Evolutionary conservation across 2,329 filamentous ascomycete species (phyloP), one percentile per base, ranked within the genome.

Genomic region (Dichotomopilus funicola): DNA sequence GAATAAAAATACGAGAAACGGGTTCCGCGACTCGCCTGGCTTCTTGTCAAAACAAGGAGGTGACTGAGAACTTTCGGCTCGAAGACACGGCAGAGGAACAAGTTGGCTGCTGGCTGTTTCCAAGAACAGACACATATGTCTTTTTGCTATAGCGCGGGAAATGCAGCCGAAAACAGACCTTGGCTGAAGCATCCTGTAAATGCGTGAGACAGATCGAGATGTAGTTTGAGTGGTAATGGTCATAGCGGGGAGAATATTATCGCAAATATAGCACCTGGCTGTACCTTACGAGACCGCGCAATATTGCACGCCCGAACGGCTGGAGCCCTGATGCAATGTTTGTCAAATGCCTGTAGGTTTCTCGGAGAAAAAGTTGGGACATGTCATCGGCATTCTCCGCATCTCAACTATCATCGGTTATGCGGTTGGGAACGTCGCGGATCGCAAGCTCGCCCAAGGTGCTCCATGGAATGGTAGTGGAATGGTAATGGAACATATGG

Each of bases 191-290:
- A 27, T 27, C 19, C 3, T 27, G 19, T 3, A 27, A 27, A 27
- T 27, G 19, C 19, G 19, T 27, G 19, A 27, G 19, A 27, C 19
- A 27, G 19, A 27, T 27, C 19, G 19, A 27, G 19, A 2, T 27
- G 19, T 27, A 2, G 19, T 27, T 27, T 27, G 19, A 13, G 53
- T 36, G 54, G 55, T 42, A 50, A 51, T 12, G 35, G 53, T 60
- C 58, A 61, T 53, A 59, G 57, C 61, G 57, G 59, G 51, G 47
- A 61, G 58, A 47, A 59, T 48, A 54, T 38, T 57, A 50, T 34
- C n/a, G 41, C 50, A 44, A 59, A 45, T 41, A 57, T 48, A 37
- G 5, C 37, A 10, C 34, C 19, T 27, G 19, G 19, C 19, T 27
- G 19, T 27, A 27, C 19, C 19, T 27, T 27, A 27, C 19, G 19